A percentile compares a stretch with the other conserved stretches of the same genome.
phyloP scores from a whole-genome alignment of 2,329 filamentous ascomycete genomes.

The Fusarium miscanthi region DNA sequence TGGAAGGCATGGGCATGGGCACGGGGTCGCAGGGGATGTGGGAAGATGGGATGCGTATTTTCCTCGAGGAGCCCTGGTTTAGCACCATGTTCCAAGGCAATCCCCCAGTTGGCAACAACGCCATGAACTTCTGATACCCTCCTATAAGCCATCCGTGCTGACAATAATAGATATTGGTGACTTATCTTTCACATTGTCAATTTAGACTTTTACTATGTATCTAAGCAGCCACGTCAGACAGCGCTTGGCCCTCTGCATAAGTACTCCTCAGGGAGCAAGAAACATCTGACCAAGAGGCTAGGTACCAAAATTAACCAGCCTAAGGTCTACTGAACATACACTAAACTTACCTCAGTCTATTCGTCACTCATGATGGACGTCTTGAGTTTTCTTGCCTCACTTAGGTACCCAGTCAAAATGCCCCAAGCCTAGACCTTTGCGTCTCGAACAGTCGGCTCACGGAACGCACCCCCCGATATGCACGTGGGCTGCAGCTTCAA shows the following conservation, averaged over 20 bases:
- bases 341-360: neutral
- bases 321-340: neutral
- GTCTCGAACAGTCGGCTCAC: slow-evolving; percentile 5
- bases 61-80: slow-evolving; percentile 56
- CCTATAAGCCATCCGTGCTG: neutral
- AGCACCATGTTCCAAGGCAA: slow-evolving; percentile 52
- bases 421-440: neutral
- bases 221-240: slow-evolving; percentile 1
- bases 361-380: neutral
- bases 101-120: slow-evolving; percentile 46
- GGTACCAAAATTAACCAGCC: neutral
- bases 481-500: slow-evolving; percentile 2
- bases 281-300: neutral
- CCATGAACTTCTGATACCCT: slow-evolving; percentile 50
- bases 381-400: neutral
- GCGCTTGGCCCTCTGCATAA: neutral
- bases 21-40: slow-evolving; percentile 44
- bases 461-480: slow-evolving; percentile 2
- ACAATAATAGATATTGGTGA: neutral
- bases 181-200: neutral
- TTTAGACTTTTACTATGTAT: neutral
- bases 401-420: neutral
- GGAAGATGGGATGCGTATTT: slow-evolving; percentile 51
- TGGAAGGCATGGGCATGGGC: slow-evolving; percentile 46
- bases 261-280: neutral